Percentiles rank a stretch among this genome's conserved stretches.
Evolutionary conservation across 1,284 basidiomycete genomes (phyloP).

Genomic region (Veloboletus limbatus): DNA sequence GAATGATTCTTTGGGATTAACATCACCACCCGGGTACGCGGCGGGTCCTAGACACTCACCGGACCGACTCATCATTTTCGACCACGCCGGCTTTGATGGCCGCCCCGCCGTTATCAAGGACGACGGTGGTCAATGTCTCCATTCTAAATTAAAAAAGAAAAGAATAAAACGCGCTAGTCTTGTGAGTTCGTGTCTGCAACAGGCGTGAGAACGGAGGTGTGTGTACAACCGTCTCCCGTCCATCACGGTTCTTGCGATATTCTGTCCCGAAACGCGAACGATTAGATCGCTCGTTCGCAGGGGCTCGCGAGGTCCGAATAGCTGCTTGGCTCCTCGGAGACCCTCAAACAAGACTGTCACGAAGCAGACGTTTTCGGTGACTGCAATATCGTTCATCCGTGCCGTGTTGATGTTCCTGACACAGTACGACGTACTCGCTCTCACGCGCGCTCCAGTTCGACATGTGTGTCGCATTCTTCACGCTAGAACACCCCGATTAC

Average conservation of each 20-base stretch:
- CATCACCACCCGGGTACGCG: constrained; percentile 1
- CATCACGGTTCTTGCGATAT: constrained; percentile 3
- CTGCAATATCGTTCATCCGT: constrained; percentile 1
- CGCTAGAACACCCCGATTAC: constrained; percentile 70
- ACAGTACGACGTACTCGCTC: too few species aligned
- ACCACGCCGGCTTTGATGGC: constrained; percentile 73
- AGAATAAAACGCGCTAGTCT: too few species aligned
- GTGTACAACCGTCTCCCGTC: too few species aligned
- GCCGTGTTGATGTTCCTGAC: too few species aligned
- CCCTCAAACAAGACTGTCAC: constrained; percentile 18
- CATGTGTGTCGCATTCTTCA: constrained; percentile 82
- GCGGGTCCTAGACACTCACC: constrained; percentile 14
- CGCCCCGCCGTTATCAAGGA: constrained; percentile 85
- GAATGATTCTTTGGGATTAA: constrained; percentile 52
- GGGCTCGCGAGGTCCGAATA: too few species aligned
- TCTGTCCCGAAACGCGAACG: constrained; percentile 3
- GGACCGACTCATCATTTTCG: constrained; percentile 28
- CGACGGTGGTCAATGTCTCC: constrained; percentile 47
- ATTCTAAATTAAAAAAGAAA: constrained; percentile 34
- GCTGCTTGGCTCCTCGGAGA: constrained; percentile 13
- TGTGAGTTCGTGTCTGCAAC: too few species aligned
- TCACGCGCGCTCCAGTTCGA: too few species aligned
- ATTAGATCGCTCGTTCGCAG: too few species aligned
- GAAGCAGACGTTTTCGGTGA: not conserved
- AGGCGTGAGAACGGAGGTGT: constrained; percentile 24